A percentile compares a stretch with the other conserved stretches of the same genome.
phyloP scores from a whole-genome alignment of 1,284 basidiomycete species.

The Pisolithus thermaeus region DNA sequence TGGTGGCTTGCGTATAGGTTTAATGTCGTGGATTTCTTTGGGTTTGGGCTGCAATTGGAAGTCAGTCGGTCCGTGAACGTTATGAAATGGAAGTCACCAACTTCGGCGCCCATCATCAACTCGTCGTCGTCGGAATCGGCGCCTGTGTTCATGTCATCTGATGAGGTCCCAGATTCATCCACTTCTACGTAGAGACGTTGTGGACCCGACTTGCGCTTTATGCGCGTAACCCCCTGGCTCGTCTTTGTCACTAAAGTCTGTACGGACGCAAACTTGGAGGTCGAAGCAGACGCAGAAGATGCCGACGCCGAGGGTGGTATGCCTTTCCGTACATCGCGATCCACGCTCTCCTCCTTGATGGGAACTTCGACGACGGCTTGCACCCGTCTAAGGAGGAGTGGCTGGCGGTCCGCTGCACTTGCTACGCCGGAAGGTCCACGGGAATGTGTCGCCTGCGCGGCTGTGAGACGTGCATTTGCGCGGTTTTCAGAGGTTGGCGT shows the following conservation, averaged over 20 bases:
- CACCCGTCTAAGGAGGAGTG: constrained; percentile 37
- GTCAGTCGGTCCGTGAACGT: constrained; percentile 3
- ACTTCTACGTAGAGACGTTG: constrained; percentile 31
- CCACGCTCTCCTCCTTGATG: constrained; percentile 39
- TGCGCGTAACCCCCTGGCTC: constrained; percentile 7
- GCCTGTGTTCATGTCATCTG: constrained; percentile 13
- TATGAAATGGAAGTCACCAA: constrained; percentile 18
- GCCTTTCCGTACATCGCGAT: constrained; percentile 15
- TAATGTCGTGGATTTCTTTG: constrained; percentile 30
- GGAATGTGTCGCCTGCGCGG: constrained; percentile 7
- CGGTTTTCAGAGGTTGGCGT: constrained; percentile 30
- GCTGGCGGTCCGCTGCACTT: constrained; percentile 12
- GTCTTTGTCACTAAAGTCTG: constrained; percentile 7
- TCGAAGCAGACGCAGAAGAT: constrained; percentile 10
- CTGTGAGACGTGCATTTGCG: constrained; percentile 21
- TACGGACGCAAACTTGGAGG: constrained; percentile 8
- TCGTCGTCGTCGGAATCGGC: constrained; percentile 51
- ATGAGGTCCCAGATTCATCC: constrained; percentile 23
- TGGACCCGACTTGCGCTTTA: constrained; percentile 15
- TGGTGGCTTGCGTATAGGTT: constrained; percentile 11
- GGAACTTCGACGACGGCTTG: constrained; percentile 39
- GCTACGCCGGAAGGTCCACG: constrained; percentile 3
- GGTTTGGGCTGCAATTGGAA: constrained; percentile 28
- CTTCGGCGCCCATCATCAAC: constrained; percentile 48
- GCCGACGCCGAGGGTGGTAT: constrained; percentile 8